Conservation (phyloP, 2,329 filamentous ascomycete species). For the Talaromyces sp. region DNA sequence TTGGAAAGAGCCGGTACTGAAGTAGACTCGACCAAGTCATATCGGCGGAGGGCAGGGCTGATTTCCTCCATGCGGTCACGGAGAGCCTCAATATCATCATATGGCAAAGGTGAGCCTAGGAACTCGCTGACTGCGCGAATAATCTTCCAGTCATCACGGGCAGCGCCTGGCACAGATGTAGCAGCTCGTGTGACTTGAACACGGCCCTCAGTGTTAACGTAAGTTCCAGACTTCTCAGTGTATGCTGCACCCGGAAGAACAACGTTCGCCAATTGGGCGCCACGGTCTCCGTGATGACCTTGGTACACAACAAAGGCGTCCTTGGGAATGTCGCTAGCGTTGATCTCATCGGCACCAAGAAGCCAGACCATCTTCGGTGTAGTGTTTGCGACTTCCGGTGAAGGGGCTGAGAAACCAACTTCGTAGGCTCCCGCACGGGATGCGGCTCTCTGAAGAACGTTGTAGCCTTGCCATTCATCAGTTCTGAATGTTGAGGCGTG, state of each 20-base stretch:
- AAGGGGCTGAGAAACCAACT: slow-evolving; percentile 87
- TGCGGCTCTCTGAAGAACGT: slow-evolving; percentile 87
- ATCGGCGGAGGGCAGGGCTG: slow-evolving; percentile 79
- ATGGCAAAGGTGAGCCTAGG: slow-evolving; percentile 77
- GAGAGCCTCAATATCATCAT: slow-evolving; percentile 84
- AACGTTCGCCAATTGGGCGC: slow-evolving; percentile 87
- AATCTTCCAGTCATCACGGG: slow-evolving; percentile 98
- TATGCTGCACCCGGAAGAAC: slow-evolving; percentile 92
- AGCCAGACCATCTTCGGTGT: slow-evolving; percentile 96
- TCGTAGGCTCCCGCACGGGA: slow-evolving; percentile 92
- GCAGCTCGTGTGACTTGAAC: slow-evolving; percentile 91
- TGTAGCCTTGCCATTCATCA: slow-evolving; percentile 94
- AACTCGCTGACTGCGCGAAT: slow-evolving; percentile 90
- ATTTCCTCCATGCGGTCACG: slow-evolving; percentile 94
- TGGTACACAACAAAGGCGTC: slow-evolving; percentile 97
- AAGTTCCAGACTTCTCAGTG: slow-evolving; percentile 93
- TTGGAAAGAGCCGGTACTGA: slow-evolving; percentile 73
- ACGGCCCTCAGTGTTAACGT: slow-evolving; percentile 95
- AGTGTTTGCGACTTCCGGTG: slow-evolving; percentile 71
- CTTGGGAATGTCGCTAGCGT: slow-evolving; percentile 80
- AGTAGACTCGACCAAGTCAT: slow-evolving; percentile 84
- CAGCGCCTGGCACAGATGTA: slow-evolving; percentile 79
- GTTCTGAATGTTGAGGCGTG: slow-evolving; percentile 83
- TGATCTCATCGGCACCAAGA: slow-evolving; percentile 88
- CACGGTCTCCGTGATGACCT: slow-evolving; percentile 92